Evolutionary conservation across 352 stramenopile genomes (phyloP).

Genomic region (Phytophthora meadii): DNA sequence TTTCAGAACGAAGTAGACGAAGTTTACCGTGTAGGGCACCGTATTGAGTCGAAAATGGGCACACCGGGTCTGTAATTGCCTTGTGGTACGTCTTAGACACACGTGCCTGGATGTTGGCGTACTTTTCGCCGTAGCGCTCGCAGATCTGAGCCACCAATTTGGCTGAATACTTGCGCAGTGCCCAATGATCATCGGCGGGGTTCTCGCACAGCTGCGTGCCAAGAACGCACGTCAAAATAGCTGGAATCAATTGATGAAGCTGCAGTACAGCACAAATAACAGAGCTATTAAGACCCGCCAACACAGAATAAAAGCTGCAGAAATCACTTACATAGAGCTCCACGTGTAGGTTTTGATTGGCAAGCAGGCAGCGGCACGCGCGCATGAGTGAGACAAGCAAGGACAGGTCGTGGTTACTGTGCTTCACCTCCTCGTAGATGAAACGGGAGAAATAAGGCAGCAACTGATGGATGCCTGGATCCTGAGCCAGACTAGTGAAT

Average conservation of each 20-base stretch:
- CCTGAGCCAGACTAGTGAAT: conserved; percentile 78
- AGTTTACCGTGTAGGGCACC: conserved; percentile 89
- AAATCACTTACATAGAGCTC: conserved; percentile 89
- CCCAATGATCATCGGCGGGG: conserved; percentile 90
- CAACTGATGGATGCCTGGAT: conserved; percentile 91
- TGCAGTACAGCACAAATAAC: conserved; percentile 30
- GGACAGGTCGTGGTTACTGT: conserved; percentile 81
- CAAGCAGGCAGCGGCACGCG: conserved; percentile 89
- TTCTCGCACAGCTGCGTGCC: conserved; percentile 90
- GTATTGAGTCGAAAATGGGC: conserved; percentile 91
- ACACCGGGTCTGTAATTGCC: conserved; percentile 78
- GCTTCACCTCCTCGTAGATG: conserved; percentile 89
- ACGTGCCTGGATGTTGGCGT: conserved; percentile 91
- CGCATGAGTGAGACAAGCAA: conserved; percentile 89
- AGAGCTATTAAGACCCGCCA: not conserved
- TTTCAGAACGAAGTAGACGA: not conserved
- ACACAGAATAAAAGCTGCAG: too few relatives aligned
- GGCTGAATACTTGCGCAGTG: conserved; percentile 86
- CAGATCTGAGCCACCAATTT: conserved; percentile 87
- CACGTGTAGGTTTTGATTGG: conserved; percentile 92
- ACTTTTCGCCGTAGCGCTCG: conserved; percentile 89
- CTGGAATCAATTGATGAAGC: conserved; percentile 94
- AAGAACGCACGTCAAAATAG: conserved; percentile 94
- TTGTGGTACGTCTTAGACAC: conserved; percentile 93
- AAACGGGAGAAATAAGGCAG: conserved; percentile 91